Conservation (phyloP, 2,329 filamentous ascomycete species). For the Diaporthe velutina region DNA sequence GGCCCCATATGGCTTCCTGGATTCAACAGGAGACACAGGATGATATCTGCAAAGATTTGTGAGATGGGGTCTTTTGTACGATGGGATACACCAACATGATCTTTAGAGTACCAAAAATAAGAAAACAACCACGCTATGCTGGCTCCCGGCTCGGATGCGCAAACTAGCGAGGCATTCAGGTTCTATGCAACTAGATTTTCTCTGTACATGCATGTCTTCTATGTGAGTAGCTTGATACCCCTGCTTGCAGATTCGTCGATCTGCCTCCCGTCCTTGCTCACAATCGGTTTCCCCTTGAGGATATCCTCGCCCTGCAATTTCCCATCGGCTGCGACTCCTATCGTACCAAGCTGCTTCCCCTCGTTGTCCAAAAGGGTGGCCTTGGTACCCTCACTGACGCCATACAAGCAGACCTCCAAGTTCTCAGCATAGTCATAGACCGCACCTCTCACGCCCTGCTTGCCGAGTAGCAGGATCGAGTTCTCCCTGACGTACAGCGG, state of each 20-base stretch:
- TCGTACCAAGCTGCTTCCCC: slow-evolving; percentile 54
- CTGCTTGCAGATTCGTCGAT: slow-evolving; percentile 22
- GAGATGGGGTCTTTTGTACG: neutral
- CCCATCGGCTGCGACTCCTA: slow-evolving; percentile 55
- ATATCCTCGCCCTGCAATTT: slow-evolving; percentile 54
- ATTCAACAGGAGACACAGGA: neutral
- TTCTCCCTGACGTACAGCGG: slow-evolving; percentile 71
- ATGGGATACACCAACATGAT: neutral
- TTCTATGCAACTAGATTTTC: neutral
- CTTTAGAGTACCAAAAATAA: neutral
- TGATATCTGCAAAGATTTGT: neutral
- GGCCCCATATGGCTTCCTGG: too few relatives aligned
- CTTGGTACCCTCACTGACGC: slow-evolving; percentile 55
- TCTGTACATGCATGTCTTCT: neutral
- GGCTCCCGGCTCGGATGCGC: neutral
- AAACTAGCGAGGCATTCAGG: neutral
- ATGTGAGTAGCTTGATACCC: slow-evolving; percentile 32
- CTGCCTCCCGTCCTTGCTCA: slow-evolving; percentile 42
- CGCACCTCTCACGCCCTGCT: slow-evolving; percentile 52
- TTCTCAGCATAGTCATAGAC: slow-evolving; percentile 62
- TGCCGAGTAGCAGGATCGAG: slow-evolving; percentile 61
- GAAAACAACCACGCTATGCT: neutral
- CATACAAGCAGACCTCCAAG: slow-evolving; percentile 62
- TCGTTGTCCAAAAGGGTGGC: slow-evolving; percentile 57
- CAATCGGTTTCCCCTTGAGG: slow-evolving; percentile 51